Evolutionary conservation across 441 rosid genomes (phyloP), one percentile per base, ranked within the genome.

Genomic region (Jatropha podagrica): DNA sequence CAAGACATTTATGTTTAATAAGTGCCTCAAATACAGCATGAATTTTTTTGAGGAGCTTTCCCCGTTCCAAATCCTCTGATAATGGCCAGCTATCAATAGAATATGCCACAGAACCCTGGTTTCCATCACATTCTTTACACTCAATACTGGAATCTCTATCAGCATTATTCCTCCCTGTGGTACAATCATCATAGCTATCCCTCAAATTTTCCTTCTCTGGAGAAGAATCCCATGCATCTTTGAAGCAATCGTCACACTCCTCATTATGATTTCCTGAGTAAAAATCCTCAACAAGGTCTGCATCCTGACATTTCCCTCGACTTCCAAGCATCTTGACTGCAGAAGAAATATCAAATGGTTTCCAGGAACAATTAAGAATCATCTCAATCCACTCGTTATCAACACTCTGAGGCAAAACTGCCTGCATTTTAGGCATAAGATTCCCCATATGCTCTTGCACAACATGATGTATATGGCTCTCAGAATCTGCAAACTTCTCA

Each of bases 141-240:
- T 76, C 84, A 73, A 72, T 69, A 54, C 52, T 73, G 58, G 80
- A 77, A 54, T 41, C 74, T 54, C 77, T 84, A 64, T 85, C 87
- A 63, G 74, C 71, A 65, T 77, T 85, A 68, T 67, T 85, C 60
- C 74, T 75, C 54, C 77, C 85, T 46, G 62, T 69, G 68, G 74
- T 72, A 65, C 71, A 70, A 71, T 83, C 82, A 65, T 74, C 86
- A 80, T 72, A 85, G 71, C 73, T 55, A 71, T 87, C 90, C 74
- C 76, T 84, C 65, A 75, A 56, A 66, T 76, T 85, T 71, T 84
- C 92, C 83, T 90, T 92, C 73, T 87, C 89, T 0, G 87, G 88
- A 68, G 94, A 86, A 78, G 91, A 86, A 86, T 88, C 95, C 89
- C 95, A 86, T 44, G 94, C 97, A 88, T 91, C 94, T 82, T 85